Evolutionary conservation across 768 basidiomycete genomes (phyloP), one percentile per base, ranked within the genome.

Genomic region (Auricularia heimuer): DNA sequence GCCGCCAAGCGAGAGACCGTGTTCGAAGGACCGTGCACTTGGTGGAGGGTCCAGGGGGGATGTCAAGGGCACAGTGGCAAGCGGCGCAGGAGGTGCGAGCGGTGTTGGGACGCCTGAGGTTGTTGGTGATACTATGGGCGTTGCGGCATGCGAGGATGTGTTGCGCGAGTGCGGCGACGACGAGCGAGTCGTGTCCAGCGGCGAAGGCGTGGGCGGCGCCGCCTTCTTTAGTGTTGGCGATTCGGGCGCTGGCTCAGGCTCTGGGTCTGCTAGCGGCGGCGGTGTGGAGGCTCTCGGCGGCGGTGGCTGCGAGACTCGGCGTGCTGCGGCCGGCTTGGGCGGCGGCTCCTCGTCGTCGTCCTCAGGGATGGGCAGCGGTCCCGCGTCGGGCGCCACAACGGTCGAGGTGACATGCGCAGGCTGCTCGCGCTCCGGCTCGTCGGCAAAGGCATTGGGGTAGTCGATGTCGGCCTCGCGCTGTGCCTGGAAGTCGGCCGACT

Each of bases 401-500:
- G 74, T 66, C 33, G 68, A 58, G 0, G 68, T 36, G 3, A 64
- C 39, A 3, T 45, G 62, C 7, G 64, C 47, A 62, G 61, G 61
- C 21, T 42, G 65, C 35, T 62, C 18, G 7, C 42, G 45, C 14
- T 65, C 60, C 2, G 69, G 67, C 35, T 39, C 61, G 63, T 66
- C 35, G 21, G 3, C 62, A 18, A 58, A 61, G 61, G 35, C 62
- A 34, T 44, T 70, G 64, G 62, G 66, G 34, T 36, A 65, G 8
- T 42, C 39, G 29, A 37, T n/a, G 16, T 44, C 71, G 1, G 67
- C 68, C 6, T 62, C 66, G 4, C 66, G 67, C 68, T 44, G 63
- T 60, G 54, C 78, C 78, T 67, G 80, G 85, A 61, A 44, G 36
- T 64, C 63, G 45, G 83, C 85, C 65, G 81, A 82, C 3, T 51